A percentile compares a stretch with the other conserved stretches of the same genome.
These are phyloP conservation scores for Chaetomiaceae sp. DNA, from an alignment of 2,329 filamentous ascomycete species.

Conservation along the genomic window DNA sequence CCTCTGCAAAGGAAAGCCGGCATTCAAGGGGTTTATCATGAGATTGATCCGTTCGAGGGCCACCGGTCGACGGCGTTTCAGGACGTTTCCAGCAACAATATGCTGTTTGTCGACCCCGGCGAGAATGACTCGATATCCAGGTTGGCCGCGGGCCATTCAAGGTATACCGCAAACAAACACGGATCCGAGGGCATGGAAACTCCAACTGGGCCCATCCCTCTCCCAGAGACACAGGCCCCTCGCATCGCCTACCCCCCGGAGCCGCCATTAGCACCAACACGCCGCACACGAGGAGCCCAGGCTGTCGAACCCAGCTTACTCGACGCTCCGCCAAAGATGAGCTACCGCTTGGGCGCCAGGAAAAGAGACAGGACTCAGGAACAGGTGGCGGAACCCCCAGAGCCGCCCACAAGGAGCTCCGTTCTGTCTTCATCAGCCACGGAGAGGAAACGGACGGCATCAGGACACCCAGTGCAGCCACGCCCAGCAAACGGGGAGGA, in stretches of 20 bases:
- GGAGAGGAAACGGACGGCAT: slow-evolving; percentile 87
- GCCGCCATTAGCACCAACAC: slow-evolving; percentile 48
- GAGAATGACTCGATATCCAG: slow-evolving; percentile 55
- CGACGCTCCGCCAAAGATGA: slow-evolving; percentile 62
- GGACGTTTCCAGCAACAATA: slow-evolving; percentile 37
- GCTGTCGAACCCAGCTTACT: slow-evolving; percentile 46
- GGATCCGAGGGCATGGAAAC: slow-evolving; percentile 60
- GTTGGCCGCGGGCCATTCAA: slow-evolving; percentile 49
- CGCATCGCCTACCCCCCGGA: slow-evolving; percentile 37
- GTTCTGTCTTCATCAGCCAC: slow-evolving; percentile 39
- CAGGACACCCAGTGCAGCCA: slow-evolving; percentile 65
- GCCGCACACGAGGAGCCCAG: slow-evolving; percentile 52
- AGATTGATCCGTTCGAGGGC: slow-evolving; percentile 50
- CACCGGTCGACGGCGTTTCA: slow-evolving; percentile 39
- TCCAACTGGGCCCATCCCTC: slow-evolving; percentile 47
- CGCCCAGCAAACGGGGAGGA: slow-evolving; percentile 54
- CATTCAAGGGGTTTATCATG: slow-evolving; percentile 35
- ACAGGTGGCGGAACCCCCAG: slow-evolving; percentile 39
- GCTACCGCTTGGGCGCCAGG: slow-evolving; percentile 49
- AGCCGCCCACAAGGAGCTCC: slow-evolving; percentile 37
- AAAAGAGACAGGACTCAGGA: slow-evolving; percentile 40
- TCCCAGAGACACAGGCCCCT: slow-evolving; percentile 34
- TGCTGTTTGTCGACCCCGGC: slow-evolving; percentile 40
- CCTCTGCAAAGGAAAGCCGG: slow-evolving; percentile 40
- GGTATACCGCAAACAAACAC: slow-evolving; percentile 38